Evolutionary conservation across 306 rosid genomes (phyloP).

Genomic region (Lathyrus oleraceus): DNA sequence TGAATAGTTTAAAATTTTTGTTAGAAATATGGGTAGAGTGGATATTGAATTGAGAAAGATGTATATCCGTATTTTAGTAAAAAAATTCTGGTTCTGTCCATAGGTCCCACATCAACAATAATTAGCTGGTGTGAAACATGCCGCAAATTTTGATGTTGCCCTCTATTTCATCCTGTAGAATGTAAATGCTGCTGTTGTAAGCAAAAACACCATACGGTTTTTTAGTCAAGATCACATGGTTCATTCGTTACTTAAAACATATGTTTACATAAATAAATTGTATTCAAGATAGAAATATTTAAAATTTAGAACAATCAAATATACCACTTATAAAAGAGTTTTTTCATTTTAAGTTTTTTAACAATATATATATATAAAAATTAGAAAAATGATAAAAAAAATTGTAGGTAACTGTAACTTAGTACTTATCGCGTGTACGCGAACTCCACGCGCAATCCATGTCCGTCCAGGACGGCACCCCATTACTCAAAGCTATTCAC

Average conservation of each 20-base stretch:
- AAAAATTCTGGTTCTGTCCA: no score
- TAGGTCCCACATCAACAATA: background rate
- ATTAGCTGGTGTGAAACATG: slow-evolving; percentile 23
- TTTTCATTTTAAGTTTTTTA: no score
- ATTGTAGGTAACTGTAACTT: background rate
- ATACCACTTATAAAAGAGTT: no score
- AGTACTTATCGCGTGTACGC: background rate
- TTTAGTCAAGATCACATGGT: background rate
- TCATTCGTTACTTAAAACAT: no score
- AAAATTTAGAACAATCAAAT: no score
- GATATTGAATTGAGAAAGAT: no score
- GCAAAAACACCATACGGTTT: background rate
- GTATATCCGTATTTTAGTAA: no score
- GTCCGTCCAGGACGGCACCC: slow-evolving; percentile 37
- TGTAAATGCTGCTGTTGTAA: background rate
- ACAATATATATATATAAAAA: background rate
- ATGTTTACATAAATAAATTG: no score
- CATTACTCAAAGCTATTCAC: slow-evolving; percentile 5
- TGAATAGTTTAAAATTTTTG: no score
- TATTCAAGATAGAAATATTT: no score
- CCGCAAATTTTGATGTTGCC: slow-evolving; percentile 30
- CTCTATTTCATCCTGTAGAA: background rate
- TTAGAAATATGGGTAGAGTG: no score
- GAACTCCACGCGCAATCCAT: slow-evolving; percentile 11
- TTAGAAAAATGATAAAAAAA: background rate